These are phyloP conservation scores for Carex cristatella DNA, from an alignment of 176 grass and related monocot species.

Conservation along the genomic window DNA sequence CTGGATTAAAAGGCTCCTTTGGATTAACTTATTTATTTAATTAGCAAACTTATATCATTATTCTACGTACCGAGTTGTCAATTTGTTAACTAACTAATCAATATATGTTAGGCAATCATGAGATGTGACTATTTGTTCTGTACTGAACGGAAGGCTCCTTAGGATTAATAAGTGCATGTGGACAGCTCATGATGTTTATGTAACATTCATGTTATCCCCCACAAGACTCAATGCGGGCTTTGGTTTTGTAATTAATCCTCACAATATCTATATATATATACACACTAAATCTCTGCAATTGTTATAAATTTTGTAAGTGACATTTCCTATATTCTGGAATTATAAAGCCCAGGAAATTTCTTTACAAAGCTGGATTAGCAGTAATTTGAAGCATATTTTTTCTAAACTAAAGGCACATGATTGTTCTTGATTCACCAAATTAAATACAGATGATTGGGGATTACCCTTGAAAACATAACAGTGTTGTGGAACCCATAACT, in stretches of 20 bases:
- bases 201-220: not conserved
- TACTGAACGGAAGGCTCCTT: not conserved
- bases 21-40: not conserved
- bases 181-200: conserved; percentile 9
- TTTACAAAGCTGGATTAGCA: not conserved
- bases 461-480: not conserved
- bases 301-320: not conserved
- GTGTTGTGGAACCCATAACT: not conserved
- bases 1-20: not conserved
- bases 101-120: not conserved
- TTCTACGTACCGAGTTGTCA: not conserved
- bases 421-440: conserved; percentile 10
- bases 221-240: not conserved
- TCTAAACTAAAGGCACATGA: not conserved
- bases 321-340: not conserved
- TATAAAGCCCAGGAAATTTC: not conserved
- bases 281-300: not conserved
- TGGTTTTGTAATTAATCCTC: not conserved
- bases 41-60: not conserved
- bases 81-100: conserved; percentile 1
- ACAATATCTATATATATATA: not conserved
- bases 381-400: not conserved
- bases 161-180: not conserved
- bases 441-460: not conserved
- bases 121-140: conserved; percentile 8